Percentiles rank a stretch among this genome's conserved stretches.
Conservation (phyloP, 345 rosid genomes). For the Aethionema arabicum region DNA sequence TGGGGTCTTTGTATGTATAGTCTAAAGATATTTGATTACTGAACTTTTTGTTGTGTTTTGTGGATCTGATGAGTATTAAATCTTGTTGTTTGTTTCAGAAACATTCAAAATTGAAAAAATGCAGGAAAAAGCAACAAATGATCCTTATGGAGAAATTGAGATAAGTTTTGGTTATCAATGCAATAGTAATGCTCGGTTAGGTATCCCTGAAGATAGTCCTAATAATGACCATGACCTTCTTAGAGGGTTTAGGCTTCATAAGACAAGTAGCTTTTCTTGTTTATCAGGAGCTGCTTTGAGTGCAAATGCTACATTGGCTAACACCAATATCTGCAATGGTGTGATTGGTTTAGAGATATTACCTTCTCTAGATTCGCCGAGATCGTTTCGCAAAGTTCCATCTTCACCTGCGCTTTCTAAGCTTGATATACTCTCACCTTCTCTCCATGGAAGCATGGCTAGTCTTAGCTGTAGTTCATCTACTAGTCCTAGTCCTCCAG, state of each 20-base stretch:
- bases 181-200: constrained; percentile 32
- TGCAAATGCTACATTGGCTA: constrained; percentile 94
- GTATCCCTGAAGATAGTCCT: constrained; percentile 28
- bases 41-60: neutral
- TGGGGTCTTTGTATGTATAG: constrained; percentile 1
- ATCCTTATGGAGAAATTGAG: constrained; percentile 68
- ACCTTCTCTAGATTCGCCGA: constrained; percentile 85
- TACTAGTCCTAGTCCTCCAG: constrained; percentile 57
- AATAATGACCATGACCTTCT: constrained; percentile 34
- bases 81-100: constrained; percentile 33
- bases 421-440: constrained; percentile 85
- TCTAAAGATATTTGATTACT: neutral
- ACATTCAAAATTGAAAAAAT: constrained; percentile 27
- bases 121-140: constrained; percentile 42
- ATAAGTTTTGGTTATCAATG: constrained; percentile 95
- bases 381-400: constrained; percentile 70
- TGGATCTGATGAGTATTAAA: constrained; percentile 12
- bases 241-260: constrained; percentile 47
- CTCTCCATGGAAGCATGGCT: constrained; percentile 77
- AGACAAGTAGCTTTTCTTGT: constrained; percentile 81
- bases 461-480: constrained; percentile 81
- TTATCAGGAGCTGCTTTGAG: constrained; percentile 95
- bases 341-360: constrained; percentile 83
- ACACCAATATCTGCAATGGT: constrained; percentile 92
- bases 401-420: constrained; percentile 74